A percentile compares a stretch with the other conserved stretches of the same genome.
phyloP scores from a whole-genome alignment of 352 stramenopile genomes.

The Globisporangium carolinianum region DNA sequence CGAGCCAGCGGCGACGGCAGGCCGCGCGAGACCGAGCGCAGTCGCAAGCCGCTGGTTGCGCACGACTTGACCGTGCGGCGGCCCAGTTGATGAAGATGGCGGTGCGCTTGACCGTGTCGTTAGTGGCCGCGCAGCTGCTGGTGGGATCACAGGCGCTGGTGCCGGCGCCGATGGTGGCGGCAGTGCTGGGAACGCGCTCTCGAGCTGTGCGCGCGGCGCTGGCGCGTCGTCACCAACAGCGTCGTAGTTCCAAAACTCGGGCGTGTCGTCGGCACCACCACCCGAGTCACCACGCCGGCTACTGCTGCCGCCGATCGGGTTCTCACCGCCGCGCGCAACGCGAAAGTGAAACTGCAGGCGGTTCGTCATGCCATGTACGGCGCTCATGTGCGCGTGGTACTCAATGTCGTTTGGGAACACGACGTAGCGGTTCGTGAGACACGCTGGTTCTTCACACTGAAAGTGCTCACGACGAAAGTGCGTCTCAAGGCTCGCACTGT shows the following conservation, averaged over 20 bases:
- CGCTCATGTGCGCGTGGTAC: constrained; percentile 81
- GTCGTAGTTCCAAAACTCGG: constrained; percentile 59
- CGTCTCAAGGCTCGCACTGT: constrained; percentile 67
- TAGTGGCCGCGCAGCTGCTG: constrained; percentile 30
- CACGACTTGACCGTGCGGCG: constrained; percentile 41
- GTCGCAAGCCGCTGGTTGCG: constrained; percentile 66
- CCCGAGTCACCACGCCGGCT: too few species aligned
- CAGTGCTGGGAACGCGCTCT: constrained; percentile 61
- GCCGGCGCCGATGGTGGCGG: constrained; percentile 31
- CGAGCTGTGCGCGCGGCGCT: constrained; percentile 22
- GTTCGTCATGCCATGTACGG: constrained; percentile 65
- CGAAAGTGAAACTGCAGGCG: constrained; percentile 72
- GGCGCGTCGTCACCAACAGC: constrained; percentile 17
- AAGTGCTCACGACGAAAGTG: constrained; percentile 83
- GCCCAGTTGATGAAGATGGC: constrained; percentile 18
- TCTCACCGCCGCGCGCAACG: constrained; percentile 47
- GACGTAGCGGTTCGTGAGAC: constrained; percentile 79
- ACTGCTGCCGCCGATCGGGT: constrained; percentile 33
- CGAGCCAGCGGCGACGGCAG: constrained; percentile 24
- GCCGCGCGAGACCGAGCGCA: constrained; percentile 45
- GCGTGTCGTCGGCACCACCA: constrained; percentile 21
- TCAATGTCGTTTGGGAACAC: constrained; percentile 86
- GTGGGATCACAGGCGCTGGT: constrained; percentile 29
- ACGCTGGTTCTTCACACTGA: constrained; percentile 78
- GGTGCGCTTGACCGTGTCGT: constrained; percentile 12